Evolutionary conservation across 441 rosid species (phyloP).

Genomic region (Sinapis alba): DNA sequence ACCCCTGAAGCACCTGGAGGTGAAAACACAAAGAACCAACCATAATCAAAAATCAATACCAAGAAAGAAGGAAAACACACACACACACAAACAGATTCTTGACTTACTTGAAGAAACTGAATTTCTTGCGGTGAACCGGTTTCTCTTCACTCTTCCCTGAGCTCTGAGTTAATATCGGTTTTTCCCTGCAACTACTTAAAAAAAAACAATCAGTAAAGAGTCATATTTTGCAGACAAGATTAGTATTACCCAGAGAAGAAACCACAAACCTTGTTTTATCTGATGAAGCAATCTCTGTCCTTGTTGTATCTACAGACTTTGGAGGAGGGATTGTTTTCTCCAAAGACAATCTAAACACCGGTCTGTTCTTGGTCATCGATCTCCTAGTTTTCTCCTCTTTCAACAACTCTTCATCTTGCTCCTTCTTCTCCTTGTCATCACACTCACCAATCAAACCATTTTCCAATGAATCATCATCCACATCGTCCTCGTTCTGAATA

Average conservation of each 20-base stretch:
- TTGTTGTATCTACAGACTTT: not conserved
- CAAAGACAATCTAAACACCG: conserved; percentile 41
- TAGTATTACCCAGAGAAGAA: not conserved
- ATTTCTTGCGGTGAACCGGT: conserved; percentile 15
- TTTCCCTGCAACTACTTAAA: conserved; percentile 25
- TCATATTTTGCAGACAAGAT: not conserved
- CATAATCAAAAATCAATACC: conserved; percentile 14
- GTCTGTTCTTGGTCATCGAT: conserved; percentile 32
- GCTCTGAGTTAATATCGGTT: conserved; percentile 10
- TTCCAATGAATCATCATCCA: conserved; percentile 1
- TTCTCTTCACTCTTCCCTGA: conserved; percentile 15
- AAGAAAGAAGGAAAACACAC: not conserved
- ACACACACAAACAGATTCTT: not conserved
- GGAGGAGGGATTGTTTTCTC: conserved; percentile 40
- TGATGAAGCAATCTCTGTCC: not conserved
- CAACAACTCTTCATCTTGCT: conserved; percentile 25
- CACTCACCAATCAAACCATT: not conserved
- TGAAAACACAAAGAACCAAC: conserved; percentile 14
- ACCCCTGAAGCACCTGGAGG: conserved; percentile 28
- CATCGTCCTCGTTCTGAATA: not conserved
- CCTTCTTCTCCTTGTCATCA: conserved; percentile 14
- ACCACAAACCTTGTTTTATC: conserved; percentile 34
- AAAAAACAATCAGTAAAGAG: conserved; percentile 21
- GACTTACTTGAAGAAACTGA: conserved; percentile 33
- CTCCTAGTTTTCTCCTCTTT: conserved; percentile 30